These are phyloP conservation scores for Periglandula ipomoeae DNA, from an alignment of 2,329 filamentous ascomycete genomes.

Conservation along the genomic window DNA sequence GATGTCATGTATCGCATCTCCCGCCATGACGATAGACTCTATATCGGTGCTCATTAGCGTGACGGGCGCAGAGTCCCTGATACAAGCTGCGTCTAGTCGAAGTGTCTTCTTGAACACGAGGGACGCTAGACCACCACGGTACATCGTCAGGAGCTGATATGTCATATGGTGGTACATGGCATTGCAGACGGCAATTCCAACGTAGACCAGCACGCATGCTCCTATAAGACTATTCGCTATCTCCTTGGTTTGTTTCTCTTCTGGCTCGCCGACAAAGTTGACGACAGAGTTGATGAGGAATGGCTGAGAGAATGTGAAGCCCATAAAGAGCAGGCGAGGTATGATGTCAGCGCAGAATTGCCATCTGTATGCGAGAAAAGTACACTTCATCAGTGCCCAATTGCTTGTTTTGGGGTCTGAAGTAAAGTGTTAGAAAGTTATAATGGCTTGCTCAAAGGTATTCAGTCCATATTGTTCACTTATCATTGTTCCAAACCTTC, in stretches of 20 bases:
- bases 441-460: no score
- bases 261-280: constrained; percentile 18
- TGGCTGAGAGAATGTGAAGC: constrained; percentile 35
- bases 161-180: constrained; percentile 25
- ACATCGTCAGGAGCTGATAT: constrained; percentile 26
- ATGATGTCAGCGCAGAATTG: constrained; percentile 23
- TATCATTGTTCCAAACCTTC: constrained; percentile 12
- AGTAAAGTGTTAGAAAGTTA: neutral
- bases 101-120: constrained; percentile 41
- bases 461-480: no score
- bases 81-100: constrained; percentile 17
- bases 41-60: constrained; percentile 39
- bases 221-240: constrained; percentile 30
- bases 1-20: constrained; percentile 23
- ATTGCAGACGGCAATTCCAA: constrained; percentile 29
- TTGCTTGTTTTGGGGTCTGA: constrained; percentile 13
- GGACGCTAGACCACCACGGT: constrained; percentile 27
- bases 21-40: constrained; percentile 21
- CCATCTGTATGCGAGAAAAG: constrained; percentile 19
- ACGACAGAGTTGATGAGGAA: constrained; percentile 23
- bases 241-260: constrained; percentile 16
- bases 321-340: constrained; percentile 28
- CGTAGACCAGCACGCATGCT: constrained; percentile 30
- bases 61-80: constrained; percentile 28
- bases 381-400: constrained; percentile 16